phyloP scores from a whole-genome alignment of 306 rosid species.

The Medicago lupulina region DNA sequence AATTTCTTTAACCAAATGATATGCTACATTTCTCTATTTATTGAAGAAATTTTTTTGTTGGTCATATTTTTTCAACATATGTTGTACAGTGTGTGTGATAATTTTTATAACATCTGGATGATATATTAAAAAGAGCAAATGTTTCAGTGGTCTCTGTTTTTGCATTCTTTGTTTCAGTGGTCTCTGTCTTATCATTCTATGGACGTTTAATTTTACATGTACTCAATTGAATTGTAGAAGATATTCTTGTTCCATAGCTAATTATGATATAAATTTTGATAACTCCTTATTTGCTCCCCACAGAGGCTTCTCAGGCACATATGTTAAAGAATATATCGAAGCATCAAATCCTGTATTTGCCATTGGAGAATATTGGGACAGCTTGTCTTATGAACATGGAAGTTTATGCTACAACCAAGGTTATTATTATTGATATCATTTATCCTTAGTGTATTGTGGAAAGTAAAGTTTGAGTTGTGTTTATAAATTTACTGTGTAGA shows the following conservation, averaged over 20 bases:
- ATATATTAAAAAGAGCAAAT: constrained; percentile 30
- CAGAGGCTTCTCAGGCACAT: constrained; percentile 79
- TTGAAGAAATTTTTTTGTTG: background rate
- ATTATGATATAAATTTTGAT: constrained; percentile 27
- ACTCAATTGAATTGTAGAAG: background rate
- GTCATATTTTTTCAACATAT: constrained; percentile 11
- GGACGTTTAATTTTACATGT: constrained; percentile 20
- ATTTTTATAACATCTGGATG: background rate
- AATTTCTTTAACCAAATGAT: constrained; percentile 4
- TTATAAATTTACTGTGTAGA: background rate
- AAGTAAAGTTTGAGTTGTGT: constrained; percentile 12
- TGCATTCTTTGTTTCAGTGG: constrained; percentile 15
- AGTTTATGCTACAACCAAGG: constrained; percentile 79
- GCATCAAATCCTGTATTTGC: constrained; percentile 71
- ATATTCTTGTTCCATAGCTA: constrained; percentile 21
- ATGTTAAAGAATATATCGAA: constrained; percentile 78
- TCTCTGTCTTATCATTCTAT: constrained; percentile 8
- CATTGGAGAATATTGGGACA: constrained; percentile 90
- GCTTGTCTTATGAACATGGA: constrained; percentile 68
- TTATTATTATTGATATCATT: constrained; percentile 40
- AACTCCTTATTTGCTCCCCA: constrained; percentile 37
- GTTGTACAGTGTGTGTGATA: constrained; percentile 4
- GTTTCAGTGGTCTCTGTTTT: constrained; percentile 19
- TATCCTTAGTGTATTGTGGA: constrained; percentile 23
- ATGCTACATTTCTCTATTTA: background rate